A percentile compares a stretch with the other conserved stretches of the same genome.
Evolutionary conservation across 2,329 filamentous ascomycete species (phyloP).

Genomic region (Pseudogymnoascus sp.): DNA sequence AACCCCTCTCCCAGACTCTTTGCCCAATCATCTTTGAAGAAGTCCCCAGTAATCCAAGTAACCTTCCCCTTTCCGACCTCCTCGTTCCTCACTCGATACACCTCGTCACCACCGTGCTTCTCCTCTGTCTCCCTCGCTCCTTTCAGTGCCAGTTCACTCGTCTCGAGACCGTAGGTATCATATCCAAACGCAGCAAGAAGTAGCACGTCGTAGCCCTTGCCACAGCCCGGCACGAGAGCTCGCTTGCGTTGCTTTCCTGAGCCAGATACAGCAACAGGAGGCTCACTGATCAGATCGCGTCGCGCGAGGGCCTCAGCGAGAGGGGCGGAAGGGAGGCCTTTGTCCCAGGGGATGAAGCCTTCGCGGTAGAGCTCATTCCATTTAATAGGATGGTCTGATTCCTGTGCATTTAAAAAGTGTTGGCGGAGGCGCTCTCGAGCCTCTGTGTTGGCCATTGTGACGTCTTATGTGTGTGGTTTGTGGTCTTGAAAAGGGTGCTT

Average conservation of each 20-base stretch:
- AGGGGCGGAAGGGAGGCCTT: slow-evolving; percentile 45
- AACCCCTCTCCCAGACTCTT: slow-evolving; percentile 24
- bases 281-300: slow-evolving; percentile 37
- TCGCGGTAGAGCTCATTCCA: slow-evolving; percentile 47
- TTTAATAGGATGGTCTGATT: slow-evolving; percentile 20
- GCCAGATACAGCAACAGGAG: slow-evolving; percentile 9
- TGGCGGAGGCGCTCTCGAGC: slow-evolving; percentile 21
- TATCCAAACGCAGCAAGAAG: slow-evolving; percentile 70
- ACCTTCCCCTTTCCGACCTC: slow-evolving; percentile 43
- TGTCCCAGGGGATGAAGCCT: slow-evolving; percentile 48
- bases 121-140: slow-evolving; percentile 24
- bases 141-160: slow-evolving; percentile 41
- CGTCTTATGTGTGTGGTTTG: not conserved
- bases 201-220: slow-evolving; percentile 73
- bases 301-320: slow-evolving; percentile 48
- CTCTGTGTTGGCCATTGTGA: slow-evolving; percentile 13
- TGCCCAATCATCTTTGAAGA: slow-evolving; percentile 57
- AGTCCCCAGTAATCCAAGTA: slow-evolving; percentile 57
- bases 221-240: slow-evolving; percentile 76
- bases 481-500: not conserved
- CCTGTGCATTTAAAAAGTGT: slow-evolving; percentile 21
- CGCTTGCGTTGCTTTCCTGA: slow-evolving; percentile 33
- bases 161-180: slow-evolving; percentile 70
- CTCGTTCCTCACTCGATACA: slow-evolving; percentile 20
- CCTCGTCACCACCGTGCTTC: slow-evolving; percentile 1